These are phyloP conservation scores for Penicillium canariense DNA, from an alignment of 495 filamentous ascomycete species.

Conservation along the genomic window DNA sequence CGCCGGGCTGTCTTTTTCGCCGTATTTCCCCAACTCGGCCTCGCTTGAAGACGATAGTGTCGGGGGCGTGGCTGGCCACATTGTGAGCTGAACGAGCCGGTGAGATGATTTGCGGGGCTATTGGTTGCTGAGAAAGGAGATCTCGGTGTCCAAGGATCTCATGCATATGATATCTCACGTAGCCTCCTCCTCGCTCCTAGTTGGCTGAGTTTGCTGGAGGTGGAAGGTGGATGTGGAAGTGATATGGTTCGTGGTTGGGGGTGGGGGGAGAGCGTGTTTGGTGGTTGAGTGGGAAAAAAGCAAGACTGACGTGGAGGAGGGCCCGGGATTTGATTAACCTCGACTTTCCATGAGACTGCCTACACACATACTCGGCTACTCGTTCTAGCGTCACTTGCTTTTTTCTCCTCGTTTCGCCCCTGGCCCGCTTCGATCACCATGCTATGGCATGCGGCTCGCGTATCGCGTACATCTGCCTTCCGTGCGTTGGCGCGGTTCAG, in stretches of 20 bases:
- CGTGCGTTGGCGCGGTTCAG: constrained; percentile 2
- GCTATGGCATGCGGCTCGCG: constrained; percentile 16
- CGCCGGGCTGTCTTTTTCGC: neutral
- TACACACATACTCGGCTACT: too few relatives aligned
- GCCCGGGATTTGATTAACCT: constrained; percentile 18
- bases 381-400: neutral
- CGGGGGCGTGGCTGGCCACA: neutral
- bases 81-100: neutral
- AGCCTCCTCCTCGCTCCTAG: too few relatives aligned
- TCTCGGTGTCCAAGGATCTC: neutral
- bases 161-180: constrained; percentile 18
- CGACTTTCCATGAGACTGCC: too few relatives aligned
- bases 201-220: too few relatives aligned
- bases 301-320: constrained; percentile 13
- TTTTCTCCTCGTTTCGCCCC: neutral
- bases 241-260: neutral
- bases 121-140: neutral
- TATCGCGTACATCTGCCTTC: constrained; percentile 12
- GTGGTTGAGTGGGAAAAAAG: neutral
- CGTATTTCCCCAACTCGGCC: neutral
- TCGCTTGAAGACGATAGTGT: neutral
- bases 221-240: too few relatives aligned
- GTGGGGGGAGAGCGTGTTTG: neutral
- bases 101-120: neutral
- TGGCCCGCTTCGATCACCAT: constrained; percentile 7